Percentiles rank a stretch among this genome's conserved stretches.
These are phyloP conservation scores for Starmerella bombi DNA, from an alignment of 805 yeast species.

Conservation along the genomic window DNA sequence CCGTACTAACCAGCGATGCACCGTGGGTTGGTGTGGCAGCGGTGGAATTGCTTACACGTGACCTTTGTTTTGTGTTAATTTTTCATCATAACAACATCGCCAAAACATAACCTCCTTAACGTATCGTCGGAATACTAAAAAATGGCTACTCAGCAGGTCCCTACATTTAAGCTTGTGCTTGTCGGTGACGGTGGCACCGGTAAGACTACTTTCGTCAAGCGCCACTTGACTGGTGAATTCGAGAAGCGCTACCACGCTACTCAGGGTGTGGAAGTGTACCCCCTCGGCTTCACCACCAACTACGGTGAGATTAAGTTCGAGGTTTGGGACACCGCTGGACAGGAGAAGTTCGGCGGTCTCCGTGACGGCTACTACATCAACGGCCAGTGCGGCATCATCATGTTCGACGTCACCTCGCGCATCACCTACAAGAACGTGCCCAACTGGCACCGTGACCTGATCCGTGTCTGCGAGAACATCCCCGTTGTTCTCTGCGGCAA, in stretches of 20 bases:
- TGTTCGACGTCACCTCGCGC: conserved; percentile 99
- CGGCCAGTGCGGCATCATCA: conserved; percentile 99
- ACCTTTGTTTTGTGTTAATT: not conserved
- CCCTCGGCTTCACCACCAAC: conserved; percentile 94
- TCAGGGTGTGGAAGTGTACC: conserved; percentile 98
- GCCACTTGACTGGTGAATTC: conserved; percentile 97
- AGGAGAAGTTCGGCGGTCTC: conserved; percentile 98
- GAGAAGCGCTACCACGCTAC: conserved; percentile 98
- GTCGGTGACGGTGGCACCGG: conserved; percentile 99
- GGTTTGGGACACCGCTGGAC: conserved; percentile 99
- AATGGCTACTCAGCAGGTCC: conserved; percentile 43
- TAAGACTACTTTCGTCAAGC: conserved; percentile 98
- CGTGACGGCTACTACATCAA: conserved; percentile 99
- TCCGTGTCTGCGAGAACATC: conserved; percentile 98
- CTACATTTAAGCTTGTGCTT: conserved; percentile 93
- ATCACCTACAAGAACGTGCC: conserved; percentile 99
- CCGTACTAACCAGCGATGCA: no score
- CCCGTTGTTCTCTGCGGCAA: conserved; percentile 98
- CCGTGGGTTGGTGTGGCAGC: no score
- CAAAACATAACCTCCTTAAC: not conserved
- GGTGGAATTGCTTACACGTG: not conserved
- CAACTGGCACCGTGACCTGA: conserved; percentile 99
- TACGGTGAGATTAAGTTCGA: conserved; percentile 97
- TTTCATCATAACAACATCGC: conserved; percentile 4
- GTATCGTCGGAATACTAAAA: conserved; percentile 2